Conservation (phyloP, 2,329 filamentous ascomycete genomes). For the Neoascochyta sp. region DNA sequence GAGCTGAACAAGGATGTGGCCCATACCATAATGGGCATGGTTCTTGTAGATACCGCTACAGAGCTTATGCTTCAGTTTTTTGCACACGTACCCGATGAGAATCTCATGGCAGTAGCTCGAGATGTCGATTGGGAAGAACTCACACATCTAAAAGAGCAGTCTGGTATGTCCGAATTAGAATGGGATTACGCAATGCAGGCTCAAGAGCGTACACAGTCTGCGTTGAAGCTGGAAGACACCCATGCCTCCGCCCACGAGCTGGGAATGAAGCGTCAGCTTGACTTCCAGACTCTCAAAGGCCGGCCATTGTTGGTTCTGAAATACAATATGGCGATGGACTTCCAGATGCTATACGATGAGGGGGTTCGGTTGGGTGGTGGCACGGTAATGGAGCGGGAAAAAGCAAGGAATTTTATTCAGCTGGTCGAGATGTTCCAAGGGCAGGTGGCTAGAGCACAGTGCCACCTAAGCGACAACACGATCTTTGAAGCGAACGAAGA, state of each 20-base stretch:
- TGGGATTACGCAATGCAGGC: constrained; percentile 4
- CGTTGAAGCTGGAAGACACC: constrained; percentile 2
- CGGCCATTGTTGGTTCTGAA: constrained; percentile 6
- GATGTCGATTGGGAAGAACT: constrained; percentile 7
- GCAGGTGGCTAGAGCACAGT: constrained; percentile 5
- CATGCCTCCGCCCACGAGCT: constrained; percentile 6
- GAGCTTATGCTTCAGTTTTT: constrained; percentile 10
- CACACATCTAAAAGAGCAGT: constrained; percentile 6
- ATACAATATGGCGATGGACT: constrained; percentile 3
- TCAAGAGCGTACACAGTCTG: neutral
- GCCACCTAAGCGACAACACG: constrained; percentile 1
- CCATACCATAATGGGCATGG: neutral
- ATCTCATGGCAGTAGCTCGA: constrained; percentile 1
- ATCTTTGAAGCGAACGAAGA: constrained; percentile 1
- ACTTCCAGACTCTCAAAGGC: constrained; percentile 1
- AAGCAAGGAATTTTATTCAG: constrained; percentile 4
- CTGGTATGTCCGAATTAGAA: constrained; percentile 6
- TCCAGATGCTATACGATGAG: constrained; percentile 6
- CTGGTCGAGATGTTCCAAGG: constrained; percentile 2
- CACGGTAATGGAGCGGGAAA: constrained; percentile 4
- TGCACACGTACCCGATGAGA: constrained; percentile 3
- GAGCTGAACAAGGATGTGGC: neutral
- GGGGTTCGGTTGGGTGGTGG: constrained; percentile 4
- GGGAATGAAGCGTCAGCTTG: constrained; percentile 4
- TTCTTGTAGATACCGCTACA: constrained; percentile 7